Conservation (phyloP, 2,329 filamentous ascomycete species). For the Aspergillus tubingensis region DNA sequence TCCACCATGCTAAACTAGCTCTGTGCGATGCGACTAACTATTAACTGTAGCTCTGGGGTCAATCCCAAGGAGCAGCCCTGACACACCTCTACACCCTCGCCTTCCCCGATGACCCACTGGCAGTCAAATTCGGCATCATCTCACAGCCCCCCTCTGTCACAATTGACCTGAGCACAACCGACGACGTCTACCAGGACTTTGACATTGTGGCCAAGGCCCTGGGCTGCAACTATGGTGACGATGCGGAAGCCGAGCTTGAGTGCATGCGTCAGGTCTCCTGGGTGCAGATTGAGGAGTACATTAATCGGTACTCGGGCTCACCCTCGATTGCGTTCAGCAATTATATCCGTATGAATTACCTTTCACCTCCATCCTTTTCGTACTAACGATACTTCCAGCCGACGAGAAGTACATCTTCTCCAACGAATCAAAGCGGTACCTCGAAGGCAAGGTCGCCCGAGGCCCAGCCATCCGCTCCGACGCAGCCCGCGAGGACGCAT, state of each 20-base stretch:
- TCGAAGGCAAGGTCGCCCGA: background rate
- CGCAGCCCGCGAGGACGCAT: constrained; percentile 17
- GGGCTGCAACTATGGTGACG: constrained; percentile 27
- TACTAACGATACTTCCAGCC: constrained; percentile 1
- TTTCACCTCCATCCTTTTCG: fast-evolving
- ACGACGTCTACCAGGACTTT: constrained; percentile 26
- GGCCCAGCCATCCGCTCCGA: constrained; percentile 19
- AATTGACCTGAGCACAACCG: background rate
- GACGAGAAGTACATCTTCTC: constrained; percentile 33
- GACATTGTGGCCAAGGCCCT: constrained; percentile 32
- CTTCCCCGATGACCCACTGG: constrained; percentile 21
- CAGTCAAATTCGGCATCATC: constrained; percentile 16
- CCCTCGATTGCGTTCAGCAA: constrained; percentile 24
- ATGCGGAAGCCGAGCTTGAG: constrained; percentile 26
- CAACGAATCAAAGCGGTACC: constrained; percentile 23
- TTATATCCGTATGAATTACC: background rate
- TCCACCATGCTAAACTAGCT: too few relatives aligned
- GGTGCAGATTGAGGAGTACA: constrained; percentile 29
- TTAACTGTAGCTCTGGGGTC: constrained; percentile 21
- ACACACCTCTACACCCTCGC: constrained; percentile 28
- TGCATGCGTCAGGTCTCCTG: constrained; percentile 32
- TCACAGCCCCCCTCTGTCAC: constrained; percentile 25
- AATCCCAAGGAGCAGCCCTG: constrained; percentile 27
- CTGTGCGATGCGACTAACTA: background rate
- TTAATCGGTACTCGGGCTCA: constrained; percentile 27